Conservation (phyloP, 2,329 filamentous ascomycete genomes). For the Bertia moriformis region DNA sequence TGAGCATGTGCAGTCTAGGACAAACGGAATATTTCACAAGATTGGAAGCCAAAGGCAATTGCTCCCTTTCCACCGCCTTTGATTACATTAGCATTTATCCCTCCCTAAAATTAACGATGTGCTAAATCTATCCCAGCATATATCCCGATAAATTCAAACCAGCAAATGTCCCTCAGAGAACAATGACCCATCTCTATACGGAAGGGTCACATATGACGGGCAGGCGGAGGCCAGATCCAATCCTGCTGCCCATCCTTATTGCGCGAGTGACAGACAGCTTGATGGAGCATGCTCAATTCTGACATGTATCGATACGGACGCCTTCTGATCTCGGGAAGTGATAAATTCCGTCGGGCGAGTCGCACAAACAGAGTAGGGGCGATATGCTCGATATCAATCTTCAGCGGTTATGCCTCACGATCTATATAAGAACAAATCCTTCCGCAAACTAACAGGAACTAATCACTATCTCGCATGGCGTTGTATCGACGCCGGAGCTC, state of each 20-base stretch:
- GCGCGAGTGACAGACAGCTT: constrained; percentile 4
- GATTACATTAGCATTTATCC: too few relatives aligned
- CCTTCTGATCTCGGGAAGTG: constrained; percentile 5
- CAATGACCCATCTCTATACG: too few relatives aligned
- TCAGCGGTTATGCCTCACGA: constrained; percentile 5
- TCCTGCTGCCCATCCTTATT: constrained; percentile 2
- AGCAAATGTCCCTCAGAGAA: too few relatives aligned
- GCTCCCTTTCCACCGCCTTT: too few relatives aligned
- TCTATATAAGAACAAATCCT: constrained; percentile 1
- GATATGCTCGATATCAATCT: constrained; percentile 8
- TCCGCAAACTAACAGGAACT: background rate
- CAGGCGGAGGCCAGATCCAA: constrained; percentile 5
- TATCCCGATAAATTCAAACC: too few relatives aligned
- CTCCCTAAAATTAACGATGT: too few relatives aligned
- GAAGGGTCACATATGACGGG: background rate
- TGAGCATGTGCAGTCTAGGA: too few relatives aligned
- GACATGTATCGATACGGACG: constrained; percentile 8
- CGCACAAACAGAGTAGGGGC: constrained; percentile 7
- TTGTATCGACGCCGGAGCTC: background rate
- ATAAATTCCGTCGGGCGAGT: constrained; percentile 6
- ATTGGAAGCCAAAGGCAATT: too few relatives aligned
- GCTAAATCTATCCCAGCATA: too few relatives aligned
- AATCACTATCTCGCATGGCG: background rate
- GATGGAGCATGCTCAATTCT: constrained; percentile 7
- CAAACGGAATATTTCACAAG: too few relatives aligned